These are phyloP conservation scores for Ogataea philodendri DNA, from an alignment of 805 yeast species.

Conservation along the genomic window DNA sequence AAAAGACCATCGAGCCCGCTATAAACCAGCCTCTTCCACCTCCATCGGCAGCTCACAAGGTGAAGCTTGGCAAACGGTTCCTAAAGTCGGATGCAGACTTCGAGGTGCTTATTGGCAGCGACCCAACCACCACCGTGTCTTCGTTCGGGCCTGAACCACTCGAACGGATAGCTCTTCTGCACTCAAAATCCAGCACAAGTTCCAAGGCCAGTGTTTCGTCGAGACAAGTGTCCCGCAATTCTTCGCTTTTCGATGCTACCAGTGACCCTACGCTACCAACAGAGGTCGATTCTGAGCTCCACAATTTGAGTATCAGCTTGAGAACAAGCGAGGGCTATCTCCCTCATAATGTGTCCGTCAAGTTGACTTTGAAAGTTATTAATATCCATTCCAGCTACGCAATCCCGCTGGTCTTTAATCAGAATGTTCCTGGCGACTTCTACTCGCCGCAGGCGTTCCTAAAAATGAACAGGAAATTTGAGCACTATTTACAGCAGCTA, in stretches of 20 bases:
- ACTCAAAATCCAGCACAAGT: neutral
- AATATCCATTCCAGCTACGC: constrained; percentile 13
- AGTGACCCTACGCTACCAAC: constrained; percentile 1
- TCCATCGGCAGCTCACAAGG: too few species aligned
- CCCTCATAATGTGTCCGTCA: constrained; percentile 11
- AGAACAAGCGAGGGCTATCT: constrained; percentile 5
- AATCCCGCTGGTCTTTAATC: constrained; percentile 42
- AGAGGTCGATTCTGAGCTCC: constrained; percentile 1
- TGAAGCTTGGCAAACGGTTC: neutral
- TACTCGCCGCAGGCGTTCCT: neutral
- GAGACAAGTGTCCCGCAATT: too few species aligned
- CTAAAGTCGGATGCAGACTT: neutral
- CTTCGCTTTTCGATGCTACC: neutral
- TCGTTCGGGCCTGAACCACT: constrained; percentile 1
- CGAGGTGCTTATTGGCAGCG: neutral
- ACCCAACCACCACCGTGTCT: neutral
- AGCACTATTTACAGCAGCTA: constrained; percentile 4
- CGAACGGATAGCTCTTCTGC: neutral
- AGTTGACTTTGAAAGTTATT: constrained; percentile 9
- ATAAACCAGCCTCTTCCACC: too few species aligned
- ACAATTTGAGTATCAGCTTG: constrained; percentile 9
- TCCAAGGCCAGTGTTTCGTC: too few species aligned
- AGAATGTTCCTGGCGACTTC: constrained; percentile 24
- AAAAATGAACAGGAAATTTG: constrained; percentile 11
- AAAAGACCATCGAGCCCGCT: neutral